A percentile compares a stretch with the other conserved stretches of the same genome.
These are phyloP conservation scores for Tetracentron sinense DNA, from an alignment of 164 flowering plant genomes.

Conservation along the genomic window DNA sequence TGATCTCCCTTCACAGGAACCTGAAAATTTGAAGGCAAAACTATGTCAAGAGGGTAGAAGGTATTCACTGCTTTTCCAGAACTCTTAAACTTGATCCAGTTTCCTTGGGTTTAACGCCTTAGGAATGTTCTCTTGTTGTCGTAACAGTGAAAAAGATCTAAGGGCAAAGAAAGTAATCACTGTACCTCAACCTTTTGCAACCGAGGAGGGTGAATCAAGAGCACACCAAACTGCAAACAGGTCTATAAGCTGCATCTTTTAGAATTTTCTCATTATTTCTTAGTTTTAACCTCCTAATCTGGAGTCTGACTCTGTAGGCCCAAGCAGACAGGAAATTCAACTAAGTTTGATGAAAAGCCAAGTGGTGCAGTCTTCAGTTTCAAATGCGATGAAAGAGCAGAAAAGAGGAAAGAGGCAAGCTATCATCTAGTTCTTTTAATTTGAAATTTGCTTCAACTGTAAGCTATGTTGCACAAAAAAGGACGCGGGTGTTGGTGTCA, in stretches of 20 bases:
- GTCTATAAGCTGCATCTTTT: slow-evolving; percentile 21
- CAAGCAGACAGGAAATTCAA: slow-evolving; percentile 22
- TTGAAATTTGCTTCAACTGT: slow-evolving; percentile 2
- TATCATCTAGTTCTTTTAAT: slow-evolving; percentile 8
- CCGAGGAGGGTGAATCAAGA: slow-evolving; percentile 30
- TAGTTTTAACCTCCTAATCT: background rate
- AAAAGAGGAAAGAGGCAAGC: slow-evolving; percentile 72
- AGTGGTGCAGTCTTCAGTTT: slow-evolving; percentile 32
- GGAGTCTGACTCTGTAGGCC: slow-evolving; percentile 25
- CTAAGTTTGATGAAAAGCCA: slow-evolving; percentile 24
- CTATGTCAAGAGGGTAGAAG: slow-evolving; percentile 31
- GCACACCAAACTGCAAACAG: slow-evolving; percentile 32
- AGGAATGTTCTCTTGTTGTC: slow-evolving; percentile 9
- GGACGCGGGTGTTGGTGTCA: too few relatives aligned
- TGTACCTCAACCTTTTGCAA: slow-evolving; percentile 22
- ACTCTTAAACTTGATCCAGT: background rate
- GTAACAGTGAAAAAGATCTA: slow-evolving; percentile 29
- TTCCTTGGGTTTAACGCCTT: background rate
- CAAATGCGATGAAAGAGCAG: slow-evolving; percentile 58
- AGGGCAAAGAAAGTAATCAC: slow-evolving; percentile 28
- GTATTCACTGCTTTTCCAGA: slow-evolving; percentile 24
- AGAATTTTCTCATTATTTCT: background rate
- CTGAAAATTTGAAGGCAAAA: slow-evolving; percentile 27
- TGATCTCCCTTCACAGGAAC: slow-evolving; percentile 28
- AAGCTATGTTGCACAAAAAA: too few relatives aligned